Percentiles rank a stretch among this genome's conserved stretches.
Conservation (phyloP, 495 filamentous ascomycete genomes). For the Neurospora discreta region DNA sequence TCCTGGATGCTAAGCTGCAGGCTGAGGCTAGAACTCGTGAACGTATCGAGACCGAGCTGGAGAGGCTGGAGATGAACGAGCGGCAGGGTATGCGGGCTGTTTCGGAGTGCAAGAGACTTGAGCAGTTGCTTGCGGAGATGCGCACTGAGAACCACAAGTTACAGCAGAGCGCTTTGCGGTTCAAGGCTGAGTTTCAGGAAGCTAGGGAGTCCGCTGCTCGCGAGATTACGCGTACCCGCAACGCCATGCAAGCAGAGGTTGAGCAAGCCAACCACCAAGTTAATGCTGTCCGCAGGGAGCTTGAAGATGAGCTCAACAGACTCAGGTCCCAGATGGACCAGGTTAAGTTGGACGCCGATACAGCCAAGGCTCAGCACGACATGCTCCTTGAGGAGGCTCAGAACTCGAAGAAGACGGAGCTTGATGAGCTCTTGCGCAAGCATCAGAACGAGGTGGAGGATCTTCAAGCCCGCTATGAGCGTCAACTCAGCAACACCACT, state of each 20-base stretch:
- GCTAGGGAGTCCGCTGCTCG: constrained; percentile 62
- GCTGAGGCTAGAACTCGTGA: constrained; percentile 68
- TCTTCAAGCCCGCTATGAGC: constrained; percentile 56
- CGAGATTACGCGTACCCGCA: constrained; percentile 68
- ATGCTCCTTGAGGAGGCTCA: constrained; percentile 67
- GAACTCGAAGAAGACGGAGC: constrained; percentile 47
- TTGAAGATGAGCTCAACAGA: constrained; percentile 60
- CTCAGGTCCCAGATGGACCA: constrained; percentile 61
- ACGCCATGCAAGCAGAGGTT: constrained; percentile 68
- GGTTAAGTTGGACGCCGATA: constrained; percentile 61
- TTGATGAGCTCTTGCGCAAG: constrained; percentile 56
- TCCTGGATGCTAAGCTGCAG: constrained; percentile 64
- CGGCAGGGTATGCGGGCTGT: constrained; percentile 51
- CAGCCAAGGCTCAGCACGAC: constrained; percentile 59
- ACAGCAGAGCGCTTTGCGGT: constrained; percentile 51
- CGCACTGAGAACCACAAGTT: constrained; percentile 58
- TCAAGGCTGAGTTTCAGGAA: constrained; percentile 73
- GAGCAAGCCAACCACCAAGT: constrained; percentile 73
- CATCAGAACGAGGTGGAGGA: constrained; percentile 66
- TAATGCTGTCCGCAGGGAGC: constrained; percentile 63
- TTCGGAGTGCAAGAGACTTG: constrained; percentile 48
- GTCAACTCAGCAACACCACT: constrained; percentile 55
- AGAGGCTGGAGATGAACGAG: constrained; percentile 63
- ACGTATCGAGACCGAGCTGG: constrained; percentile 68
- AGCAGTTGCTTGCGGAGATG: constrained; percentile 51